Evolutionary conservation across 352 stramenopile genomes (phyloP).

Genomic region (Phytophthora gonapodyides): DNA sequence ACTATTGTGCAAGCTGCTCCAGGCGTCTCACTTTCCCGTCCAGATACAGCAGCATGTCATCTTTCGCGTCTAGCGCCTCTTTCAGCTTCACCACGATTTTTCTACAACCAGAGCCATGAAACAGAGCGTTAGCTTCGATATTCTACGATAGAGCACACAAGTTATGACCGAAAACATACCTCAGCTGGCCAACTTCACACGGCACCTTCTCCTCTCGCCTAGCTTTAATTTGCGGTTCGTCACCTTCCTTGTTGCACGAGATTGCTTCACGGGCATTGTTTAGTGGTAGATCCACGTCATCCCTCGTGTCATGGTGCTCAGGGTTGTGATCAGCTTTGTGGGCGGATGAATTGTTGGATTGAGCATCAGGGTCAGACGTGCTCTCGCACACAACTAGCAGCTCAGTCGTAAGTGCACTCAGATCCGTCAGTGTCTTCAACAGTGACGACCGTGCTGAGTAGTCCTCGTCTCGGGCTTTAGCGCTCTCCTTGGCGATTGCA

Average conservation of each 20-base stretch:
- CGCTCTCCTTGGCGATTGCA: background rate
- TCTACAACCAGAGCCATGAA: conserved; percentile 24
- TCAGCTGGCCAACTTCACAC: conserved; percentile 24
- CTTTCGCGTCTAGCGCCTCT: conserved; percentile 56
- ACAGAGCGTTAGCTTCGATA: too few relatives aligned
- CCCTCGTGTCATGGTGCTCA: background rate
- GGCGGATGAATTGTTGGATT: background rate
- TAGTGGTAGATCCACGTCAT: background rate
- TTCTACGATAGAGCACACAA: background rate
- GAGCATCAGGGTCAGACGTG: background rate
- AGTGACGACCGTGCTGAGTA: conserved; percentile 10
- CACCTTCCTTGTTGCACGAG: background rate
- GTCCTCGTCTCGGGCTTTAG: conserved; percentile 8
- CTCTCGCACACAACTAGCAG: conserved; percentile 21
- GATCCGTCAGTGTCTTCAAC: conserved; percentile 20
- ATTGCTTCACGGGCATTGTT: background rate
- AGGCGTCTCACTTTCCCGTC: conserved; percentile 57
- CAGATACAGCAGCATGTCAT: conserved; percentile 63
- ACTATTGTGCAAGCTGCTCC: conserved; percentile 5
- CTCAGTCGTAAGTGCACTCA: conserved; percentile 32
- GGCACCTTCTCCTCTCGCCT: background rate
- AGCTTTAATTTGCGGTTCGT: background rate
- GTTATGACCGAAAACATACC: conserved; percentile 4
- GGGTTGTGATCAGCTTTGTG: background rate
- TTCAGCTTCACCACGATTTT: conserved; percentile 61